A percentile compares a stretch with the other conserved stretches of the same genome.
Conservation (phyloP, 306 rosid genomes). For the Pyrus bretschneideri region DNA sequence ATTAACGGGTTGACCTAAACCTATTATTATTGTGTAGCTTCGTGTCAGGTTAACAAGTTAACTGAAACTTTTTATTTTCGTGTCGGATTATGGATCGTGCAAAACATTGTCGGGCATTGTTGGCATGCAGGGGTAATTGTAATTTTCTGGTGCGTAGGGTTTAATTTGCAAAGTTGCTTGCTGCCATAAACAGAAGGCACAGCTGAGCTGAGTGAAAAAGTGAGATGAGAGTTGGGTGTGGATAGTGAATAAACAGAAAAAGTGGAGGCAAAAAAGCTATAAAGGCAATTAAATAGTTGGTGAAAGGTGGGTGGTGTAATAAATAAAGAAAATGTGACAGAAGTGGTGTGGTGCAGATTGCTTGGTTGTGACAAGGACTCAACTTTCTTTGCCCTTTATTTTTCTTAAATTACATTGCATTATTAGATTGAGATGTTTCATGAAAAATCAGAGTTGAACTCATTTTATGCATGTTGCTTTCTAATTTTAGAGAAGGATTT, state of each 20-base stretch:
- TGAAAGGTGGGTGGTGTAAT: slow-evolving; percentile 44
- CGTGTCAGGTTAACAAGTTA: no score
- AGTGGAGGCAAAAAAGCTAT: slow-evolving; percentile 25
- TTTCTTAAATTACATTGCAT: slow-evolving; percentile 16
- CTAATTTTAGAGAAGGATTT: no score
- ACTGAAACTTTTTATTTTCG: no score
- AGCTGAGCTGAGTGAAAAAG: not conserved
- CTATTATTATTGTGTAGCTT: no score
- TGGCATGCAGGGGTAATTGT: not conserved
- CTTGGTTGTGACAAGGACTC: slow-evolving; percentile 17
- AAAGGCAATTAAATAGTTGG: slow-evolving; percentile 35
- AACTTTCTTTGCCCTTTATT: slow-evolving; percentile 14
- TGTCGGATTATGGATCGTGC: no score
- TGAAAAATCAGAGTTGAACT: fast-evolving
- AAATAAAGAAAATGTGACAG: slow-evolving; percentile 21
- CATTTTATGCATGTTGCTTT: no score
- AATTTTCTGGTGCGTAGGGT: no score
- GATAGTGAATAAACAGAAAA: not conserved
- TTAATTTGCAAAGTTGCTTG: not conserved
- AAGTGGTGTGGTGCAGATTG: slow-evolving; percentile 14
- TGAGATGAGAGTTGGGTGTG: not conserved
- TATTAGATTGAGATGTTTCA: no score
- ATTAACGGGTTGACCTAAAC: no score
- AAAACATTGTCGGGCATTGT: no score
- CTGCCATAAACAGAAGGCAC: not conserved